Percentiles rank a stretch among this genome's conserved stretches.
Conservation (phyloP, 2,329 filamentous ascomycete genomes). For the Colletotrichum theobromicola region DNA sequence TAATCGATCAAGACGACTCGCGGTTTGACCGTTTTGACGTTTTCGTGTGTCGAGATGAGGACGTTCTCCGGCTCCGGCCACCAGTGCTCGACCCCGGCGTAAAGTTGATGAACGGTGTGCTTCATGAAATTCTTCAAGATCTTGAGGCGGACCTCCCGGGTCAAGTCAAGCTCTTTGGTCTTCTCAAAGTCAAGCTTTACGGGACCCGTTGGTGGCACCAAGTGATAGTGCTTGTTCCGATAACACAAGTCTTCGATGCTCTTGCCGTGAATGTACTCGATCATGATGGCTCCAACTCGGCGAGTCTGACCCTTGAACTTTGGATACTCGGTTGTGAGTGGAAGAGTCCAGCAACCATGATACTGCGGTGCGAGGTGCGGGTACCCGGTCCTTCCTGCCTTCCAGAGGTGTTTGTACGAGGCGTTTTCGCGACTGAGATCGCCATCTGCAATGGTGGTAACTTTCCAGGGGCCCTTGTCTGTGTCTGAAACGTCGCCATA, state of each 20-base stretch:
- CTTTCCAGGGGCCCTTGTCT: background rate
- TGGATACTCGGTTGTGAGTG: background rate
- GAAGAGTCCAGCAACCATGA: background rate
- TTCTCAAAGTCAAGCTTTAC: background rate
- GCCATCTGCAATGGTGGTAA: background rate
- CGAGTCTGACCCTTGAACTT: background rate
- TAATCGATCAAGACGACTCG: background rate
- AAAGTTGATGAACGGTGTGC: background rate
- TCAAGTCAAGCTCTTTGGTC: background rate
- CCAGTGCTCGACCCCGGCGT: background rate
- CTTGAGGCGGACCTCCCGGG: rapidly evolving
- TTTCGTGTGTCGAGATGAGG: rapidly evolving
- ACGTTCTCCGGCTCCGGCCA: background rate
- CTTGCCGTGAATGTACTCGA: background rate
- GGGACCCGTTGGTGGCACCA: background rate
- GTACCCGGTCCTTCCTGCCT: rapidly evolving
- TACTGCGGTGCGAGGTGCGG: background rate
- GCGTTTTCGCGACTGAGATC: background rate
- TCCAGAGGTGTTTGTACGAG: background rate
- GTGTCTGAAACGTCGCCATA: background rate
- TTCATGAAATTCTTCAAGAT: background rate
- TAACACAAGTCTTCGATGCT: background rate
- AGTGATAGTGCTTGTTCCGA: background rate
- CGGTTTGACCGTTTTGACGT: background rate
- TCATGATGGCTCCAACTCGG: background rate